phyloP scores from a whole-genome alignment of 441 rosid genomes.

The Eutrema salsugineum region DNA sequence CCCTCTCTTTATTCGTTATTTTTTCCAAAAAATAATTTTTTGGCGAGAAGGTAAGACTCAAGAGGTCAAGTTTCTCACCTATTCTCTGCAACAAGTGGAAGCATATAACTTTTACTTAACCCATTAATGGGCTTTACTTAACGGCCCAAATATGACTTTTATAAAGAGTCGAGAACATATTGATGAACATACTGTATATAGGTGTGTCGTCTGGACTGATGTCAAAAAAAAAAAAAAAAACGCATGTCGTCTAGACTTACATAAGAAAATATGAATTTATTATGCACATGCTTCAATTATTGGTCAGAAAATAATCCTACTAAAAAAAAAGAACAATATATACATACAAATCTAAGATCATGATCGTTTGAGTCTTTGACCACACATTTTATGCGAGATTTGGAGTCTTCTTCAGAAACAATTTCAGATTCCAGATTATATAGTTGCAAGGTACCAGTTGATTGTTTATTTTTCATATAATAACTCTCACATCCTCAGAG shows the following conservation, averaged over 20 bases:
- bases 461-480: not conserved
- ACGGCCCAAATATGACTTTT: not conserved
- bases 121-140: not conserved
- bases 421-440: not conserved
- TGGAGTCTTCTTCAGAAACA: not conserved
- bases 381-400: conserved; percentile 1
- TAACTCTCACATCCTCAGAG: not conserved
- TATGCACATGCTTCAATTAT: not conserved
- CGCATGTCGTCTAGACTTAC: no score
- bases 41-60: not conserved
- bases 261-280: not conserved
- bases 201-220: no score
- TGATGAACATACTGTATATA: not conserved
- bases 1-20: not conserved
- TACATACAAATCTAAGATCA: not conserved
- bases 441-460: not conserved
- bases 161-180: not conserved
- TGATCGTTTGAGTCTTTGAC: not conserved
- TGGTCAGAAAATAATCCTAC: not conserved
- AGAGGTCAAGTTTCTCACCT: conserved; percentile 13
- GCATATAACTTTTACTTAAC: not conserved
- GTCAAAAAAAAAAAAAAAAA: no score
- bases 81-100: conserved; percentile 5
- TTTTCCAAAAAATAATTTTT: not conserved
- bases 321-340: not conserved